Percentiles rank a stretch among this genome's conserved stretches.
Evolutionary conservation across 164 flowering plant species (phyloP).

Genomic region (Magnolia sinica): DNA sequence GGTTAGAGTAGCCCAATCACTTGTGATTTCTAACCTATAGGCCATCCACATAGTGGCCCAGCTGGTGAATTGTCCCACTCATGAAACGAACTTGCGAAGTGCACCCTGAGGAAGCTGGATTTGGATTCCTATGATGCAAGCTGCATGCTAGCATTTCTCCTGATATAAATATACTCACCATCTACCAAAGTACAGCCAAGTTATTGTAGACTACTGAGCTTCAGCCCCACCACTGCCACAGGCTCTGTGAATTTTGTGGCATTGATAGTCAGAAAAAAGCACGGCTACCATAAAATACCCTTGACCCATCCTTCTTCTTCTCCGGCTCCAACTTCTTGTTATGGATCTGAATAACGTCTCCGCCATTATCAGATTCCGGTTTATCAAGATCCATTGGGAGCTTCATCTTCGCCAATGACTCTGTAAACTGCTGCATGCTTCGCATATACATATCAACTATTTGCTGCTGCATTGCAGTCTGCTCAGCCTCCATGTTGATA

Average conservation of each 20-base stretch:
- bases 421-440: slow-evolving; percentile 92
- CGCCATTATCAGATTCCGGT: slow-evolving; percentile 26
- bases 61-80: neutral
- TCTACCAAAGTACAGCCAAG: neutral
- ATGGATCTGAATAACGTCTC: slow-evolving; percentile 37
- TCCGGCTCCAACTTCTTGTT: slow-evolving; percentile 29
- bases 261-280: slow-evolving; percentile 47
- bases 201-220: neutral
- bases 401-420: slow-evolving; percentile 87
- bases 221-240: neutral
- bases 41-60: neutral
- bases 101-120: neutral
- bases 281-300: slow-evolving; percentile 89
- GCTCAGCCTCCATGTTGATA: slow-evolving; percentile 56
- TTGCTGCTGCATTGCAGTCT: slow-evolving; percentile 78
- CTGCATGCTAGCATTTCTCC: neutral
- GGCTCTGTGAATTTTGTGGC: slow-evolving; percentile 1
- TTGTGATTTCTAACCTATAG: too few species aligned
- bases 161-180: neutral
- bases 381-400: slow-evolving; percentile 77
- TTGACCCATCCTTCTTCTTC: slow-evolving; percentile 63
- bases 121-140: neutral
- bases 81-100: neutral
- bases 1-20: too few species aligned
- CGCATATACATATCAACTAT: slow-evolving; percentile 93